Evolutionary conservation across 2,329 filamentous ascomycete genomes (phyloP).

Genomic region (Diaporthe nobilis): DNA sequence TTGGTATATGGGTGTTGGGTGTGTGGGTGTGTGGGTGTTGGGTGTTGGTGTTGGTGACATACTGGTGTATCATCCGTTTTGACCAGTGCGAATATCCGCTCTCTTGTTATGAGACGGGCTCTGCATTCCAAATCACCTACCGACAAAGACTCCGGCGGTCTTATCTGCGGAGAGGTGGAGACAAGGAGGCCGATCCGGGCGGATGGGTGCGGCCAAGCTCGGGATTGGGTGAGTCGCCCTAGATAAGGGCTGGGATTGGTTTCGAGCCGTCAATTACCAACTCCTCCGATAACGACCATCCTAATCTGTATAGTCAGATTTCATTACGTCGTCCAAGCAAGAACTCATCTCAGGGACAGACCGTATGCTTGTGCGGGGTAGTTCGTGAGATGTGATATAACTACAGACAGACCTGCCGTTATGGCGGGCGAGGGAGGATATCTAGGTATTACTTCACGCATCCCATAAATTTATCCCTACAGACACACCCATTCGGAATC

Average conservation of each 20-base stretch:
- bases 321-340: constrained; percentile 39
- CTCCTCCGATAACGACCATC: constrained; percentile 31
- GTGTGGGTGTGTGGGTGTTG: no score
- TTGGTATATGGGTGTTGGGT: no score
- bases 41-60: no score
- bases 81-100: no score
- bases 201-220: constrained; percentile 36
- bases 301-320: constrained; percentile 18
- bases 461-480: not conserved
- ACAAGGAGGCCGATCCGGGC: constrained; percentile 27
- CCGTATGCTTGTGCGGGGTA: constrained; percentile 40
- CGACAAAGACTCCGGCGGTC: constrained; percentile 13
- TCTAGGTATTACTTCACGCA: not conserved
- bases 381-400: constrained; percentile 29
- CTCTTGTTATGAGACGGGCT: not conserved
- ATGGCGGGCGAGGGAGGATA: not conserved
- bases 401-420: not conserved
- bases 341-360: not conserved
- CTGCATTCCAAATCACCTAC: not conserved
- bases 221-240: constrained; percentile 33
- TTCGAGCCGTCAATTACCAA: constrained; percentile 22
- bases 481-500: not conserved
- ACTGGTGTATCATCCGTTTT: no score
- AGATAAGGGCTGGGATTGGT: constrained; percentile 36
- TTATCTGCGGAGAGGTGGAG: constrained; percentile 41